Base-by-base conservation (phyloP, 2,329 filamentous ascomycete genomes). In the Cladosporium austrohemisphaericum region DNA sequence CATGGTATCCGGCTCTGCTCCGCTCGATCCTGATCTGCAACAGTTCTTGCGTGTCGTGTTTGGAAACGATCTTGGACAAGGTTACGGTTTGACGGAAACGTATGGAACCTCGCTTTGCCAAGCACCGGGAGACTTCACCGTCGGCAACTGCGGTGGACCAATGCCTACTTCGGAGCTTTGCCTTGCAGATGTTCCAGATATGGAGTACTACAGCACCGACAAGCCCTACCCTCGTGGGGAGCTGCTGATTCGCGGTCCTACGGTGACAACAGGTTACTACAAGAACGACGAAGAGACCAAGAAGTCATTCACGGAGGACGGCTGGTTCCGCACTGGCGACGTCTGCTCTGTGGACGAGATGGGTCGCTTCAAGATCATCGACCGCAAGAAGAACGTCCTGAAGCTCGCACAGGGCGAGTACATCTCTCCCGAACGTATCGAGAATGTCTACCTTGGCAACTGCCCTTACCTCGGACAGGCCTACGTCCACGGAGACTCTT, bases 381-480 rank as follows among this genome's bases (percentile, higher is more conserved):
- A 98, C 70, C 90, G 93, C 61, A 85, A 90, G 72, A 98, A 98
- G 85, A 97, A 97, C 71, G 88, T 98, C n/a, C 82, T 98, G 65
- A 98, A 98, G 79, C 81, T 98, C 49, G 85, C 92, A 0, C 93
- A 98, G 71, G 93, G 93, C 68, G 93, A 98, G 73, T 98, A 98
- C 72, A 89, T 98, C 62, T 95, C 91, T 1, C 93, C 93, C 11
- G 93, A 98, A 73, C 88, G 91, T 50, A 88, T 98, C 64, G 93
- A 98, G 76, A 96, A 95, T 67, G 86, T 95, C 28, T 94, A 91
- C 68, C 76, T 94, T 55, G 88, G 86, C 55, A 90, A 86, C 71
- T 84, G 84, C 55, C 85, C 81, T 56, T 83, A 91, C 59, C 73
- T 97, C 20, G 80, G 83, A 18, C 85, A 86, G 64, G 90, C 85